phyloP scores from a whole-genome alignment of 192 early-diverging fungal species.

The Paraglomus brasilianum region DNA sequence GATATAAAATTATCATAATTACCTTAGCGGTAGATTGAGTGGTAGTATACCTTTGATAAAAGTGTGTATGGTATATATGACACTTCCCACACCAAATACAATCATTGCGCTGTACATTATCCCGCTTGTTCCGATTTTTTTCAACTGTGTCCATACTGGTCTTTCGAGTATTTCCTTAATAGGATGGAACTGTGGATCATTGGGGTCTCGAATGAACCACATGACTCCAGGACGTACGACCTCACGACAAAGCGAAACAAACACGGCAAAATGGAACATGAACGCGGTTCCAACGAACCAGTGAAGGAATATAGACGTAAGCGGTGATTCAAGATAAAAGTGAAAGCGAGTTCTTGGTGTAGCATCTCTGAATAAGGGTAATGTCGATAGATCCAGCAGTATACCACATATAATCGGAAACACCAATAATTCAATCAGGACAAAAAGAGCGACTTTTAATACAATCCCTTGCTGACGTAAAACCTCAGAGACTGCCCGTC shows the following conservation, averaged over 20 bases:
- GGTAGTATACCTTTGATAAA: constrained; percentile 51
- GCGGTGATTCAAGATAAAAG: constrained; percentile 60
- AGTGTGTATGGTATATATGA: constrained; percentile 39
- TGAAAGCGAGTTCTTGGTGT: constrained; percentile 54
- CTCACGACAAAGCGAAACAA: constrained; percentile 77
- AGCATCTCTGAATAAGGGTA: constrained; percentile 69
- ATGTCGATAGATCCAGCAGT: constrained; percentile 78
- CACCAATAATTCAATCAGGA: constrained; percentile 80
- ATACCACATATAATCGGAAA: constrained; percentile 90
- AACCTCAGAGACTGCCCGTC: constrained; percentile 42
- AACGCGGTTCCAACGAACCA: constrained; percentile 93
- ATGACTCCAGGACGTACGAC: constrained; percentile 90
- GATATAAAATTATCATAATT: constrained; percentile 33
- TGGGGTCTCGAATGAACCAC: constrained; percentile 98
- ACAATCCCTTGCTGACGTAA: constrained; percentile 53
- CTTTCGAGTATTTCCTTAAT: constrained; percentile 90
- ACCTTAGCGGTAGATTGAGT: constrained; percentile 64
- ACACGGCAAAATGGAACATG: constrained; percentile 92
- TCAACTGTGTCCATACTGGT: constrained; percentile 69
- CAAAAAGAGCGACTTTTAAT: constrained; percentile 79
- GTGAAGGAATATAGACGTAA: constrained; percentile 74
- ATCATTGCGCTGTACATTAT: constrained; percentile 85
- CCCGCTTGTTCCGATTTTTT: constrained; percentile 79
- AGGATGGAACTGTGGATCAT: constrained; percentile 92
- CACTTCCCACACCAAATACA: constrained; percentile 67